Base-by-base conservation (phyloP, 73 alveolate species). In the Paramecium caudatum region DNA sequence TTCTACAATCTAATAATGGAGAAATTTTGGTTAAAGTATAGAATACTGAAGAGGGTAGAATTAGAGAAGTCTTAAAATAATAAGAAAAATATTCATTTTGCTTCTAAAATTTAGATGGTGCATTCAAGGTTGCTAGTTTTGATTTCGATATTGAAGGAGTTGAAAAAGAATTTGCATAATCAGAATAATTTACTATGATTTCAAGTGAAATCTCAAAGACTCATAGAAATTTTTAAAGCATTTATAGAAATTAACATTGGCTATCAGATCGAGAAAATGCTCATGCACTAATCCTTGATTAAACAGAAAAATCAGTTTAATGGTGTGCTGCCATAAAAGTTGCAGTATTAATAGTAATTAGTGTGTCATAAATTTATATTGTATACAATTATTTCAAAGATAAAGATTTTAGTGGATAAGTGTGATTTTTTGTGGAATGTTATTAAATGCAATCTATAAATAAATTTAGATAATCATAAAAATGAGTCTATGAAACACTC, bases 81-180 rank as follows among this genome's bases (percentile, higher is more conserved):
- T 41, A 74, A 39, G 88, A 43, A 15, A 43, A 37, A 9, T 74
- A 74, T 45, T 74, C 36, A 15, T 19, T 74, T 21, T 74, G 88
- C 15, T 74, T 74, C 12, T 27, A 23, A 15, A 74, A 41, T 39
- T 16, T 19, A 10, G 65, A 74, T 74, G 15, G 32, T 4, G 32
- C 46, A 8, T 39, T 41, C 19, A 74, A 74, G 19, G 43, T 37
- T 63, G 88, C 43, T 13, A 74, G 68, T 19, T 39, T 39, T 43
- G 88, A 74, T 12, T 41, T 74, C 43, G 88, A 74, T 41, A 74
- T 74, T 41, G 46, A 37, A 27, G 69, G 88, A 74, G 88, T 74
- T 13, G 88, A 74, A 39, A 74, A 74, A 21, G 68, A 74, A 27
- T 74, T 41, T 37, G 88, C 88, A 27, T 74, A 74, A 45, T 41